A percentile compares a stretch with the other conserved stretches of the same genome.
phyloP scores from a whole-genome alignment of 305 asterid genomes.

The Striga hermonthica region DNA sequence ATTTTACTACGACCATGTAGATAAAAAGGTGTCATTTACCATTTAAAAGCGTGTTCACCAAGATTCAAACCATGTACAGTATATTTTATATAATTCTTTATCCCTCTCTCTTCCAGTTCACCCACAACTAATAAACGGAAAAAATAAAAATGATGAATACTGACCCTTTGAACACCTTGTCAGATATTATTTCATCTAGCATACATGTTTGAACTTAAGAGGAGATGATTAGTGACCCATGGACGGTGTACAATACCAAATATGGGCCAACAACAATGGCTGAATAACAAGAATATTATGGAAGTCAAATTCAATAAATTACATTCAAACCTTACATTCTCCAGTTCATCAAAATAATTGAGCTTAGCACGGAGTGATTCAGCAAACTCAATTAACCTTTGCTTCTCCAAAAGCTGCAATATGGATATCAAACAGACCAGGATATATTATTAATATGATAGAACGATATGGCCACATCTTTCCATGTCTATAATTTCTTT shows the following conservation, averaged over 20 bases:
- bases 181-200: constrained; percentile 3
- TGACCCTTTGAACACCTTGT: not conserved
- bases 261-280: constrained; percentile 17
- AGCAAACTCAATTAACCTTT: constrained; percentile 84
- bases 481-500: constrained; percentile 1
- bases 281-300: constrained; percentile 19
- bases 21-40: no score
- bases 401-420: constrained; percentile 93
- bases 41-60: no score
- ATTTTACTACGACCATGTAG: no score
- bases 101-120: no score
- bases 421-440: constrained; percentile 36
- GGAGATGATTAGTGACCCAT: not conserved
- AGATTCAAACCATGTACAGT: no score
- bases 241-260: not conserved
- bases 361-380: constrained; percentile 96
- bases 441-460: constrained; percentile 21
- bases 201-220: not conserved
- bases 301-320: constrained; percentile 31
- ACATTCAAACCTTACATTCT: constrained; percentile 81
- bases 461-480: constrained; percentile 20
- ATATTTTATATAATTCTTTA: no score
- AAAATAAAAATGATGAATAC: not conserved
- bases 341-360: constrained; percentile 96
- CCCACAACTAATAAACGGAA: no score